Base-by-base conservation (phyloP, 345 rosid species). In the Clausena lansium region DNA sequence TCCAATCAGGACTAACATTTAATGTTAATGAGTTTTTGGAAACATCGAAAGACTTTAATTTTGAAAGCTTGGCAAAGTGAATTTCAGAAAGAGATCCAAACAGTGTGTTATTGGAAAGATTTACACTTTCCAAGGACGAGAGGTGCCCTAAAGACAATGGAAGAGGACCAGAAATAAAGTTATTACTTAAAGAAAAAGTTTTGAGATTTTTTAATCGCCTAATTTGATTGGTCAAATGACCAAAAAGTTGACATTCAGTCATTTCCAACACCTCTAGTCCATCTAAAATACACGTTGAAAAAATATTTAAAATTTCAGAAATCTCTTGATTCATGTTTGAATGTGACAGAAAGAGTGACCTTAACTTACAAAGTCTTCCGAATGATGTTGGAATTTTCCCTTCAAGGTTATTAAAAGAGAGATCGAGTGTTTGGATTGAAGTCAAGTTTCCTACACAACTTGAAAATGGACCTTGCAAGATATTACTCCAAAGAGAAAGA, bases 91-190 rank as follows among this genome's bases (percentile, higher is more conserved):
- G 54, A 5, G 39, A 1, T 27, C 83, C 85, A 1, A 25, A 32
- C 19, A 83, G 77, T 2, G 17, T 0, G 73, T 79, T 83, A 22
- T n/a, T 52, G 20, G 59, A 47, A 9, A 83, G 73, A 59, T 59
- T 25, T n/a, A 59, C 11, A 24, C 11, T 9, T 10, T 59, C 27
- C 11, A 59, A 59, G 30, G 28, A 59, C 1, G 30, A 59, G 25
- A 59, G 63, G 10, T 59, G 28, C 25, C 63, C 63, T 24, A 25
- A 25, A 59, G 14, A 59, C 63, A 7, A 9, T 0, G 63, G 63
- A n/a, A 59, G 4, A 2, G 2, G 30, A n/a, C 63, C 63, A n/a
- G 6, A 59, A 59, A 59, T 24, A 59, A 27, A 25, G 63, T 59
- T 59, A 27, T 59, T 6, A 1, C 5, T 6, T n/a, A 59, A 24